Evolutionary conservation across 2,329 filamentous ascomycete species (phyloP), one percentile per base, ranked within the genome.

Genomic region (Aschersonia sp.): DNA sequence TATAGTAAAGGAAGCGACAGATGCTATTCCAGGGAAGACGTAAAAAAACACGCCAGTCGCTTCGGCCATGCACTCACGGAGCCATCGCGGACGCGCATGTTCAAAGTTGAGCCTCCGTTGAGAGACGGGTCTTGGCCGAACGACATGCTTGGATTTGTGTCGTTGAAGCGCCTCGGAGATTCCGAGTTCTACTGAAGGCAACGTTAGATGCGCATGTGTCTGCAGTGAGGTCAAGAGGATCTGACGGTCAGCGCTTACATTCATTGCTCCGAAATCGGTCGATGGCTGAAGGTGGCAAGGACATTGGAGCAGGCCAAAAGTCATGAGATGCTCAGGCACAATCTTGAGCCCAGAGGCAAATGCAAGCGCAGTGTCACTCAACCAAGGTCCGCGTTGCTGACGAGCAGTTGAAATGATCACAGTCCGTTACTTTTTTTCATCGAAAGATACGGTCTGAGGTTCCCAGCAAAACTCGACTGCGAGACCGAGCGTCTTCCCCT

Each of bases 1-100:
- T 3, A 76, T 50, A 5, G 70, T 71, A 56, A 77, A 77, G 10
- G 65, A 59, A 3, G 74, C 71, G 3, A 70, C 66, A 2, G 74
- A 70, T n/a, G 73, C 69, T 38, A 79, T 71, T 12, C 75, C 74
- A 3, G 71, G 67, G 51, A 70, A 66, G 59, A 72, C 71, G 55
- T 74, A 77, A 56, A 75, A 73, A 64, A 78, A 78, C 3, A 77
- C 73, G 3, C 75, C 75, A 1, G 72, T 72, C 3, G 73, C 73
- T 56, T 80, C 75, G 4, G 72, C 75, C 51, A 72, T 63, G 62
- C 72, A 73, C 55, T 79, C 73, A 46, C 75, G 63, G 40, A 78
- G 59, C 66, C 71, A 73, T 49, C 72, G 63, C 9, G 75, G 75
- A 45, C 75, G 65, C 3, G 60, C 50, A 51, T 72, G 67, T 58